phyloP scores from a whole-genome alignment of 805 yeast genomes.

The Pichia rugopelliculosa region DNA sequence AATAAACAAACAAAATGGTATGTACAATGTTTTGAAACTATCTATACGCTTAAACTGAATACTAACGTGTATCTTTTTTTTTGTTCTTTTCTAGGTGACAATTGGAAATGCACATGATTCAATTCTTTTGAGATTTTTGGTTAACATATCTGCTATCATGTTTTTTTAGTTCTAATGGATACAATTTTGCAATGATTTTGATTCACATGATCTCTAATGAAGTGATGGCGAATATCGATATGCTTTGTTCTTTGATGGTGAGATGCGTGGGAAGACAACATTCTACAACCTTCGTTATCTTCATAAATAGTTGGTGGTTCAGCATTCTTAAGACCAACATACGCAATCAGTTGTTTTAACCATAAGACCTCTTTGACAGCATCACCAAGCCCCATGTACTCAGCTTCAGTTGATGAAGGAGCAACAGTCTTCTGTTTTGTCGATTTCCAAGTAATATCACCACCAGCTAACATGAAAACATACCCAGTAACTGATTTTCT shows the following conservation, averaged over 20 bases:
- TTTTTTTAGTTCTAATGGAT: not conserved
- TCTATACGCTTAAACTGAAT: too few species aligned
- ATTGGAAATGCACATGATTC: conserved; percentile 86
- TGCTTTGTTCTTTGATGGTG: conserved; percentile 5
- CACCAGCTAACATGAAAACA: conserved; percentile 3
- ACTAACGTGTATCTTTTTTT: not conserved
- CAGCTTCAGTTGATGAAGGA: not conserved
- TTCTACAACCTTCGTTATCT: conserved; percentile 1
- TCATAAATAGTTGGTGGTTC: not conserved
- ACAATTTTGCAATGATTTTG: not conserved
- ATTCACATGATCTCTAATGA: not conserved
- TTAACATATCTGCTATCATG: not conserved
- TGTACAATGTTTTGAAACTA: not conserved
- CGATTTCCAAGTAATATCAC: conserved; percentile 1
- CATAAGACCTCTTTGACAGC: not conserved
- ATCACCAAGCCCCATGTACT: not conserved
- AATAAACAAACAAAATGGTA: not conserved
- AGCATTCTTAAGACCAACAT: too few species aligned
- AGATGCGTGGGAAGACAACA: not conserved
- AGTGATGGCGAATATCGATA: conserved; percentile 3
- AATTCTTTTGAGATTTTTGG: too few species aligned
- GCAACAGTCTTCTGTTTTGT: conserved; percentile 1
- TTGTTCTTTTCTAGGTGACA: conserved; percentile 59
- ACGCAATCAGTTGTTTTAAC: not conserved
- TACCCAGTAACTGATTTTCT: conserved; percentile 10